Evolutionary conservation across 768 basidiomycete species (phyloP).

Genomic region (Tricholoma furcatifolium): DNA sequence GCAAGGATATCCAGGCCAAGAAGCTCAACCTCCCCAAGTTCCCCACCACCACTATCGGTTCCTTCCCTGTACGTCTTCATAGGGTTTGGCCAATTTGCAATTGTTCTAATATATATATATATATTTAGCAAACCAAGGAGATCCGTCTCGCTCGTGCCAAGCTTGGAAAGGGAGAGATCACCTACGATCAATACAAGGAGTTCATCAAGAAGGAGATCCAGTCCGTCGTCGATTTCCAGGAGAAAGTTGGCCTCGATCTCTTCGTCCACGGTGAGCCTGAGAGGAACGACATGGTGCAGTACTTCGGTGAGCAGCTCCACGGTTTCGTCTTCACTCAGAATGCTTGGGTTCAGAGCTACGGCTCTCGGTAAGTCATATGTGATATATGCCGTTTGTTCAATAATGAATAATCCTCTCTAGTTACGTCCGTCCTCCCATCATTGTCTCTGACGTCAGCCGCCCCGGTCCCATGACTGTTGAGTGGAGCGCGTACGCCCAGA

Average conservation of each 20-base stretch:
- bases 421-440: slow-evolving; percentile 97
- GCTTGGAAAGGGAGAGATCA: slow-evolving; percentile 88
- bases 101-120: slow-evolving; percentile 14
- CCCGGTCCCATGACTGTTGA: slow-evolving; percentile 90
- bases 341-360: slow-evolving; percentile 99
- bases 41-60: slow-evolving; percentile 98
- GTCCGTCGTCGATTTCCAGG: slow-evolving; percentile 93
- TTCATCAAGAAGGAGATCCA: slow-evolving; percentile 99
- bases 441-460: slow-evolving; percentile 97
- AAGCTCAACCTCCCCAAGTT: slow-evolving; percentile 92
- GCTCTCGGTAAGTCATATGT: slow-evolving; percentile 71
- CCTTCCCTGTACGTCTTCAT: slow-evolving; percentile 81
- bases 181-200: slow-evolving; percentile 84
- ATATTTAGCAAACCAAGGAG: slow-evolving; percentile 90
- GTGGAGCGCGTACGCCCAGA: slow-evolving; percentile 97
- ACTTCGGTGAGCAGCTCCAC: slow-evolving; percentile 94
- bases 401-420: slow-evolving; percentile 31
- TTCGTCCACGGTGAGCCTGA: slow-evolving; percentile 99
- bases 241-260: slow-evolving; percentile 92
- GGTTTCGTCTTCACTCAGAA: slow-evolving; percentile 99
- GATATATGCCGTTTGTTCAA: not conserved
- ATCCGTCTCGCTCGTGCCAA: slow-evolving; percentile 97
- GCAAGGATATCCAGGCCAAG: slow-evolving; percentile 87
- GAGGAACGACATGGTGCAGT: slow-evolving; percentile 99
- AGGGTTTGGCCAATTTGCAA: not conserved